Evolutionary conservation across 108 stramenopile species (phyloP).

Genomic region (Cylindrotheca closterium): DNA sequence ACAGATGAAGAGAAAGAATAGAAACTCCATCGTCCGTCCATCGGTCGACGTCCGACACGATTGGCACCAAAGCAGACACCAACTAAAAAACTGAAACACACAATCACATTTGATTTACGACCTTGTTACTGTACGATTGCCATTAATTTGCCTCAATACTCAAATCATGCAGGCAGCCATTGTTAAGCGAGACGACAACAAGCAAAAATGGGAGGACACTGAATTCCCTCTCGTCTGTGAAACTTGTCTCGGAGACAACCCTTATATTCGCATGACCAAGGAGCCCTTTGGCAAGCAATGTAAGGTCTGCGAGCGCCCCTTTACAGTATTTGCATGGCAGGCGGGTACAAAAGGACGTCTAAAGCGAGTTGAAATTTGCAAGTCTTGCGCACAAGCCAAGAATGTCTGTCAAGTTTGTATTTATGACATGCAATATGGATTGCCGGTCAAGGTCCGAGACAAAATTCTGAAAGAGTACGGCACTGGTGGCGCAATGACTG

Average conservation of each 20-base stretch:
- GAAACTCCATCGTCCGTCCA: too few species aligned
- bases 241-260: constrained; percentile 98
- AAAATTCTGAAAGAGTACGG: constrained; percentile 77
- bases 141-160: too few species aligned
- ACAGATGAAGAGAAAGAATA: too few species aligned
- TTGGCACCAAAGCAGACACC: too few species aligned
- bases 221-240: constrained; percentile 99
- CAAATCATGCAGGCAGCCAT: too few species aligned
- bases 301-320: constrained; percentile 95
- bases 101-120: too few species aligned
- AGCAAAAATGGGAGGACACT: constrained; percentile 92
- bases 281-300: constrained; percentile 92
- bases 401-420: constrained; percentile 99
- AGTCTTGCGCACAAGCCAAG: constrained; percentile 93
- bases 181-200: constrained; percentile 85
- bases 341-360: constrained; percentile 94
- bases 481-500: constrained; percentile 42
- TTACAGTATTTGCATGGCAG: constrained; percentile 97
- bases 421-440: constrained; percentile 96
- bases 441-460: constrained; percentile 93
- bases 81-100: too few species aligned
- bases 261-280: constrained; percentile 98
- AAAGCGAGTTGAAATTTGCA: constrained; percentile 96
- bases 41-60: too few species aligned
- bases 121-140: too few species aligned